Conservation (phyloP, 1,284 basidiomycete species). For the Pisolithus thermaeus region DNA sequence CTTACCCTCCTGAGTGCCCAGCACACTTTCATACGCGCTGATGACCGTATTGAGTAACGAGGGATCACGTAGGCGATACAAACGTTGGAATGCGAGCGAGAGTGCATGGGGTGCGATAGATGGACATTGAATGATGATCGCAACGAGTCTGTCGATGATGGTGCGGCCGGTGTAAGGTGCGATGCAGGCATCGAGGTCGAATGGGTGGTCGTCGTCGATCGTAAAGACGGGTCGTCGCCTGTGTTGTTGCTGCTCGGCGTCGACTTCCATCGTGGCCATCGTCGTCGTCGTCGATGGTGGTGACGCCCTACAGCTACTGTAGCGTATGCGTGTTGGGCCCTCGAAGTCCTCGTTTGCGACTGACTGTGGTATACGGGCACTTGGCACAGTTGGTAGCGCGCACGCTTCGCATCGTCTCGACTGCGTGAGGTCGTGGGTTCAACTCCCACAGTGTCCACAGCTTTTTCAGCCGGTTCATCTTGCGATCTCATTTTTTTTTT, state of each 20-base stretch:
- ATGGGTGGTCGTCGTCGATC: constrained; percentile 71
- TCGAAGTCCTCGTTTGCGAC: too few relatives aligned
- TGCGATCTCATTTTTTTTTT: neutral
- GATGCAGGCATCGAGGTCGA: constrained; percentile 62
- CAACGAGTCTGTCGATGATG: constrained; percentile 61
- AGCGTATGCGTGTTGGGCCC: too few relatives aligned
- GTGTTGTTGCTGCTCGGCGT: neutral
- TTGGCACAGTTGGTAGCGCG: constrained; percentile 38
- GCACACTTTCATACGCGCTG: constrained; percentile 51
- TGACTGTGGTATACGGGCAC: constrained; percentile 9
- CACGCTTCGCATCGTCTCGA: constrained; percentile 29
- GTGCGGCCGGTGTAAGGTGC: constrained; percentile 39
- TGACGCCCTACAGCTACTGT: too few relatives aligned
- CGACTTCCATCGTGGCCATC: too few relatives aligned
- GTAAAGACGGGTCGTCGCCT: constrained; percentile 26
- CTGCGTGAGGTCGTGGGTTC: constrained; percentile 36
- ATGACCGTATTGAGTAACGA: constrained; percentile 51
- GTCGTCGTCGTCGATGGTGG: too few relatives aligned
- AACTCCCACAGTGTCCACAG: constrained; percentile 32
- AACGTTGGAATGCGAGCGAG: constrained; percentile 47
- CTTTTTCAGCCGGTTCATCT: constrained; percentile 18
- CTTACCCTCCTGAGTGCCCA: constrained; percentile 33
- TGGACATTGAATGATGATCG: constrained; percentile 60
- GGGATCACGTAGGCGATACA: constrained; percentile 49
- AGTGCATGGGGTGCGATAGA: constrained; percentile 65